phyloP scores from a whole-genome alignment of 768 basidiomycete genomes.

The Nevesoporus exiguus region DNA sequence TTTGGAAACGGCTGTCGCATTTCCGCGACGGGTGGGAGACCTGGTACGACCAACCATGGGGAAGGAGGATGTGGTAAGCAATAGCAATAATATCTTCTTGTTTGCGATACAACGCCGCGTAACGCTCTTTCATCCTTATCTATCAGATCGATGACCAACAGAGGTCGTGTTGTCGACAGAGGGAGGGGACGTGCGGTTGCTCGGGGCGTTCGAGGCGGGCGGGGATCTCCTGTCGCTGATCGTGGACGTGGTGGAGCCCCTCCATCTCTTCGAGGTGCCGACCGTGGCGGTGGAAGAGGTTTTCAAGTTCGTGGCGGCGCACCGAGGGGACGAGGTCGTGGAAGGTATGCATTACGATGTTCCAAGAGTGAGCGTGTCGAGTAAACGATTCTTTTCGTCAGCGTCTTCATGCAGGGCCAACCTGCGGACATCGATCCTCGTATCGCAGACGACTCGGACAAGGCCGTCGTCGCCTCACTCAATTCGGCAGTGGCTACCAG shows the following conservation, averaged over 20 bases:
- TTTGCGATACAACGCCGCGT: too few species aligned
- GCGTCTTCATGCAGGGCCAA: constrained; percentile 39
- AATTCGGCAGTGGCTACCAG: constrained; percentile 21
- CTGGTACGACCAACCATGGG: too few species aligned
- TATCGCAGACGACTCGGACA: constrained; percentile 40
- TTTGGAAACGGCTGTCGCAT: too few species aligned
- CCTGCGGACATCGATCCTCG: constrained; percentile 55
- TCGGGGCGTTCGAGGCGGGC: too few species aligned
- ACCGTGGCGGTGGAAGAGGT: constrained; percentile 33
- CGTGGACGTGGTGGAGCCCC: constrained; percentile 28
- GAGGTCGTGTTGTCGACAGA: too few species aligned
- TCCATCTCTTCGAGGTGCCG: constrained; percentile 26
- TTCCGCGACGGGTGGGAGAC: too few species aligned
- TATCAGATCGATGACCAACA: too few species aligned
- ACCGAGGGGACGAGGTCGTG: constrained; percentile 31
- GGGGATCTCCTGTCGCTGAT: constrained; percentile 28
- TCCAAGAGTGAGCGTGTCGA: not conserved
- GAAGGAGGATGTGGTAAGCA: too few species aligned
- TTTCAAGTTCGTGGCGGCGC: constrained; percentile 26
- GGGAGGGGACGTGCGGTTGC: too few species aligned
- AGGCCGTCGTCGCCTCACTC: constrained; percentile 39
- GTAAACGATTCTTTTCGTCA: constrained; percentile 15
- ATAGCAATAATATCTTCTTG: too few species aligned
- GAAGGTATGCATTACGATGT: constrained; percentile 34
- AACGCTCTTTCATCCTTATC: too few species aligned